Percentiles rank a stretch among this genome's conserved stretches.
phyloP scores from a whole-genome alignment of 257 asterid genomes.

The Prunella vulgaris region DNA sequence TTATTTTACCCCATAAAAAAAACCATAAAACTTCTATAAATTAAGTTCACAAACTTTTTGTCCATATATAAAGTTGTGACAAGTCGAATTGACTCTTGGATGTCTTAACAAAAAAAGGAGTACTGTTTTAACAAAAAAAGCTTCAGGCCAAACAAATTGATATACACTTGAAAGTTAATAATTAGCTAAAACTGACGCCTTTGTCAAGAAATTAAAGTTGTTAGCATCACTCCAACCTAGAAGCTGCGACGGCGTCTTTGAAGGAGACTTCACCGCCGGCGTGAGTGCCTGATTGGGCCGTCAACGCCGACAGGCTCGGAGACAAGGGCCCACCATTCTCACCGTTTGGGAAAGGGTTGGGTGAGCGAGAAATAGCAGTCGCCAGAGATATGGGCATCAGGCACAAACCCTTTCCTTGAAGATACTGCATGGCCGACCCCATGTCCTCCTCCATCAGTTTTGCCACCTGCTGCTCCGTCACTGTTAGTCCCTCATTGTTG shows the following conservation, averaged over 20 bases:
- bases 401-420: conserved; percentile 82
- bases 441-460: conserved; percentile 79
- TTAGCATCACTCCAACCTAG: conserved; percentile 14
- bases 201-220: background rate
- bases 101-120: no score
- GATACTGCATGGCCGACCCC: conserved; percentile 91
- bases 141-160: background rate
- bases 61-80: no score
- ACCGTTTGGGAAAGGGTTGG: conserved; percentile 28
- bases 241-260: background rate
- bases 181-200: background rate
- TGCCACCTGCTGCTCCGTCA: conserved; percentile 75
- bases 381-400: conserved; percentile 90
- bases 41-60: no score
- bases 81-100: background rate
- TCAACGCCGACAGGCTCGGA: conserved; percentile 54
- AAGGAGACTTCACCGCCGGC: conserved; percentile 4
- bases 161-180: conserved; percentile 15
- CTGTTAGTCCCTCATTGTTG: conserved; percentile 42
- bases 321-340: conserved; percentile 44
- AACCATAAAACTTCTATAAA: no score
- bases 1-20: no score
- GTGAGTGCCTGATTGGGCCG: conserved; percentile 32
- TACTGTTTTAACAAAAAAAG: no score
- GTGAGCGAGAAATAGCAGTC: conserved; percentile 45